phyloP scores from a whole-genome alignment of 805 yeast species.

The Teunomyces gatunensis region DNA sequence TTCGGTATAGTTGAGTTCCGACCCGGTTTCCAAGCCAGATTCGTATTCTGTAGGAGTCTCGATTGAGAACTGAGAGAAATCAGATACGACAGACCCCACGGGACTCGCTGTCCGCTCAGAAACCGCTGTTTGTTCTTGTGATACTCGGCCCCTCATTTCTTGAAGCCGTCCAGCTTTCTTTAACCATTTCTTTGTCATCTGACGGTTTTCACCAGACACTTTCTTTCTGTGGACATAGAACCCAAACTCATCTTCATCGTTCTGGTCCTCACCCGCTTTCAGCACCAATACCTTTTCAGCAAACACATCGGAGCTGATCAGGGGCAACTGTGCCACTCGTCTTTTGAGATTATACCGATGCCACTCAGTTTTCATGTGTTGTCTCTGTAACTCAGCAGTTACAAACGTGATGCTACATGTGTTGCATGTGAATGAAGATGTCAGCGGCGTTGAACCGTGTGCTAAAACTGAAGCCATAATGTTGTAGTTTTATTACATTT shows the following conservation, averaged over 20 bases:
- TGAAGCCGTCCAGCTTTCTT: slow-evolving; percentile 6
- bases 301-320: slow-evolving; percentile 44
- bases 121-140: slow-evolving; percentile 3
- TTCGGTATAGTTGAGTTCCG: slow-evolving; percentile 44
- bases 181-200: slow-evolving; percentile 38
- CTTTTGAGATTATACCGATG: slow-evolving; percentile 94
- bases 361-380: slow-evolving; percentile 98
- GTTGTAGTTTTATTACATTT: not conserved
- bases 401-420: slow-evolving; percentile 83
- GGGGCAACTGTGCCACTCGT: slow-evolving; percentile 68
- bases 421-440: slow-evolving; percentile 63
- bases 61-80: slow-evolving; percentile 54
- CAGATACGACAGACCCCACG: slow-evolving; percentile 53
- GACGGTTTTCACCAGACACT: slow-evolving; percentile 18
- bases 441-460: slow-evolving; percentile 27
- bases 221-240: slow-evolving; percentile 38
- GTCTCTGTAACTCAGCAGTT: slow-evolving; percentile 79
- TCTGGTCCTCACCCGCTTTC: slow-evolving; percentile 9
- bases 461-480: slow-evolving; percentile 14
- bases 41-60: slow-evolving; percentile 29
- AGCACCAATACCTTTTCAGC: slow-evolving; percentile 58
- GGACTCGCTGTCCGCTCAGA: slow-evolving; percentile 46
- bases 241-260: slow-evolving; percentile 54
- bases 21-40: slow-evolving; percentile 44
- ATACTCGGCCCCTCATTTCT: slow-evolving; percentile 24